These are phyloP conservation scores for Ogataea nitratoaversa DNA, from an alignment of 805 yeast genomes.

Conservation along the genomic window DNA sequence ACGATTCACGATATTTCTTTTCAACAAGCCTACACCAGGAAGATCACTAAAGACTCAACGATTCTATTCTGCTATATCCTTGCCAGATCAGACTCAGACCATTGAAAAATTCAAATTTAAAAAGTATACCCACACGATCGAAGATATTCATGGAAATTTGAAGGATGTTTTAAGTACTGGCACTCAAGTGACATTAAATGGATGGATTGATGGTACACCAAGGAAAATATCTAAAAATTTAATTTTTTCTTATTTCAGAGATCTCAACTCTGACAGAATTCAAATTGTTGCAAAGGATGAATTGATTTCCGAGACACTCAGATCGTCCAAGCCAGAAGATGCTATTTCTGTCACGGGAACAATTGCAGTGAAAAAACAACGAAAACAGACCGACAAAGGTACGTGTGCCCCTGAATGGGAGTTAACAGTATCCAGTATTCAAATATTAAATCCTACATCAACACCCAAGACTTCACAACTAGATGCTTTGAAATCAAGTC, in stretches of 20 bases:
- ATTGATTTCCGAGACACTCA: constrained; percentile 34
- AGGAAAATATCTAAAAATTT: constrained; percentile 59
- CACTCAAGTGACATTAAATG: constrained; percentile 50
- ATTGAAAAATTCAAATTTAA: constrained; percentile 26
- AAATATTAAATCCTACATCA: constrained; percentile 54
- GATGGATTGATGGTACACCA: constrained; percentile 82
- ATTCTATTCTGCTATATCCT: not conserved
- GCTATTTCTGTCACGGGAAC: constrained; percentile 64
- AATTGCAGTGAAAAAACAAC: constrained; percentile 33
- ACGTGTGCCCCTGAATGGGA: constrained; percentile 43
- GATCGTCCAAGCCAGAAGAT: constrained; percentile 64
- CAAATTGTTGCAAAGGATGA: constrained; percentile 51
- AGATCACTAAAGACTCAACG: too few relatives aligned
- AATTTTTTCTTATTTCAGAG: constrained; percentile 74
- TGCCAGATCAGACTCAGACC: constrained; percentile 20
- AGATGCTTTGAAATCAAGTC: constrained; percentile 50
- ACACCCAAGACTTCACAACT: constrained; percentile 61
- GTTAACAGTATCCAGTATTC: constrained; percentile 46
- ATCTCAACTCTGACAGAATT: constrained; percentile 57
- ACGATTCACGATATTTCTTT: too few relatives aligned
- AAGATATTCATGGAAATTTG: constrained; percentile 11
- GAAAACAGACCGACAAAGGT: constrained; percentile 19
- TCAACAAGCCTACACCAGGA: too few relatives aligned
- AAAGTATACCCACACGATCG: constrained; percentile 26
- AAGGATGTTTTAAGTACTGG: constrained; percentile 11